These are phyloP conservation scores for Cubamyces lactineus DNA, from an alignment of 768 basidiomycete species.

Conservation along the genomic window DNA sequence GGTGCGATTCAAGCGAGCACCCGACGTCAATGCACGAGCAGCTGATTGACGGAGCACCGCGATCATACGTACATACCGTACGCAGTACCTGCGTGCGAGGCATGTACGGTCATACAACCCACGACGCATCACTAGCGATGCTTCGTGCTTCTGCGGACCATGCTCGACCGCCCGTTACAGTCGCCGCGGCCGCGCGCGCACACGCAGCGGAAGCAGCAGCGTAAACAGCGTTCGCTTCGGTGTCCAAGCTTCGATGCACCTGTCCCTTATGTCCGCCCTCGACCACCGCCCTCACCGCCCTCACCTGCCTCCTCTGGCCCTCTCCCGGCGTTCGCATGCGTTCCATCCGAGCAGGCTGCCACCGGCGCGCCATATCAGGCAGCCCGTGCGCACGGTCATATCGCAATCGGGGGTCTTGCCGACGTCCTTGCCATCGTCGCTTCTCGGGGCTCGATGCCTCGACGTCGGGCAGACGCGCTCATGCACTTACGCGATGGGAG, in stretches of 20 bases:
- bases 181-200: constrained; percentile 18
- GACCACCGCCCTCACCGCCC: constrained; percentile 28
- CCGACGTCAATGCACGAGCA: not conserved
- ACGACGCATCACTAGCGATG: not conserved
- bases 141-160: not conserved
- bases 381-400: constrained; percentile 2
- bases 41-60: not conserved
- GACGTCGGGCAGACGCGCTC: not conserved
- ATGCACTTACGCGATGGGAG: not conserved
- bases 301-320: constrained; percentile 29
- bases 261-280: constrained; percentile 34
- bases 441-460: not conserved
- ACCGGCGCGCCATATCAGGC: not conserved
- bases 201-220: not conserved
- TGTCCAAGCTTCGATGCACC: constrained; percentile 37
- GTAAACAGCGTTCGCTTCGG: constrained; percentile 4
- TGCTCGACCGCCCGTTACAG: not conserved
- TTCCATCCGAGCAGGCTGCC: constrained; percentile 12
- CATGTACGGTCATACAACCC: not conserved
- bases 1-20: not conserved
- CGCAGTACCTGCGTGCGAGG: not conserved
- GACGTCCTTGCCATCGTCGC: not conserved
- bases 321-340: constrained; percentile 12
- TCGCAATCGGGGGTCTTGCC: not conserved
- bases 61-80: not conserved